These are phyloP conservation scores for Ciborinia camelliae DNA, from an alignment of 2,329 filamentous ascomycete species.

Conservation along the genomic window DNA sequence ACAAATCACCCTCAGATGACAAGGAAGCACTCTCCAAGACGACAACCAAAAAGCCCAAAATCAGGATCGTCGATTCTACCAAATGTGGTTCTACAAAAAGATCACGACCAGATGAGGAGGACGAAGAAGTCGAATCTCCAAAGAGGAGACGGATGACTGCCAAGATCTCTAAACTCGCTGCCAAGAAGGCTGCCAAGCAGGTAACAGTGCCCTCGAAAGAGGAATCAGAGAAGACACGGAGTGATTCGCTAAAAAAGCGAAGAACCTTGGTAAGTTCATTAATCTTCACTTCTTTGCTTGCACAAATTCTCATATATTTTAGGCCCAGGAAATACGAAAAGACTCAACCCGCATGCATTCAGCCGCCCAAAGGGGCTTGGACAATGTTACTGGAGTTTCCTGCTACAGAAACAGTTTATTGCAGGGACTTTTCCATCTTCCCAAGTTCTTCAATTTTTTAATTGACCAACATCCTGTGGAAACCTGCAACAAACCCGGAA, in stretches of 20 bases:
- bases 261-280: neutral
- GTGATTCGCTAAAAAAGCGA: constrained; percentile 4
- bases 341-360: constrained; percentile 28
- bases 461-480: constrained; percentile 28
- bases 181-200: neutral
- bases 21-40: neutral
- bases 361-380: constrained; percentile 32
- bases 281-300: neutral
- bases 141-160: neutral
- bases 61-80: neutral
- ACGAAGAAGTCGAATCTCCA: neutral
- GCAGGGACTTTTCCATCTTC: constrained; percentile 38
- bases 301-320: neutral
- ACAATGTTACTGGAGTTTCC: constrained; percentile 30
- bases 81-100: neutral
- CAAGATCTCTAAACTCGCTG: neutral
- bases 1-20: neutral
- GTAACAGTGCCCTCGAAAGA: constrained; percentile 1
- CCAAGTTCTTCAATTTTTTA: constrained; percentile 37
- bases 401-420: constrained; percentile 39
- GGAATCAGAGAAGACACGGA: neutral
- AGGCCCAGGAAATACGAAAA: constrained; percentile 5
- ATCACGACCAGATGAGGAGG: neutral
- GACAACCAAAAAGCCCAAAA: neutral
- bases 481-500: constrained; percentile 23